Conservation (phyloP, 2,329 filamentous ascomycete genomes). For the Coniochaeta hoffmannii region DNA sequence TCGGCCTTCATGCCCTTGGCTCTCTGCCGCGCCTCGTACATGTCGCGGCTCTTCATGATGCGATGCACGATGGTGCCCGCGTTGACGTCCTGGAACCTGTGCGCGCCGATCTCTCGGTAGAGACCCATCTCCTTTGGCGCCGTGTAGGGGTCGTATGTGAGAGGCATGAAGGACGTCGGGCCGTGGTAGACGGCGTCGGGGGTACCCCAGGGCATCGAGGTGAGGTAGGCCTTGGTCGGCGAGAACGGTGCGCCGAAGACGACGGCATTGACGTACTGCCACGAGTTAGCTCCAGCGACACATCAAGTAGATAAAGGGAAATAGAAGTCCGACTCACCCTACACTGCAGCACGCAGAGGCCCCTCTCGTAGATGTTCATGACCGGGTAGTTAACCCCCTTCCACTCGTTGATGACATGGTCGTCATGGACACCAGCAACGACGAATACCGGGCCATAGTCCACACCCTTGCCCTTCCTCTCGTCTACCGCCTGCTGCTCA, state of each 20-base stretch:
- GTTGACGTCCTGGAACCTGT: constrained; percentile 82
- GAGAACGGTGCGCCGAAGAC: constrained; percentile 87
- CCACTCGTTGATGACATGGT: constrained; percentile 91
- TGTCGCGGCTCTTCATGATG: constrained; percentile 77
- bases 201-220: constrained; percentile 62
- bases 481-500: constrained; percentile 51
- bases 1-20: constrained; percentile 83
- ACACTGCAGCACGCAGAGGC: constrained; percentile 92
- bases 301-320: background rate
- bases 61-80: constrained; percentile 85
- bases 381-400: constrained; percentile 98
- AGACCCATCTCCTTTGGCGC: constrained; percentile 77
- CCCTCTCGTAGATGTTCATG: constrained; percentile 98
- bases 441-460: constrained; percentile 81
- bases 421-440: constrained; percentile 90
- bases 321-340: constrained; percentile 48
- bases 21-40: constrained; percentile 87
- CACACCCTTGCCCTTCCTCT: constrained; percentile 57
- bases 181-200: constrained; percentile 89
- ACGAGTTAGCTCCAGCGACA: background rate
- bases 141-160: constrained; percentile 73
- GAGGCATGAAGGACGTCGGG: constrained; percentile 83
- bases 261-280: constrained; percentile 76
- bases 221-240: constrained; percentile 72
- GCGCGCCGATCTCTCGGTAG: constrained; percentile 68